A percentile compares a stretch with the other conserved stretches of the same genome.
Evolutionary conservation across 495 filamentous ascomycete genomes (phyloP).

Genomic region (Melanomma pulvis-pyrius): DNA sequence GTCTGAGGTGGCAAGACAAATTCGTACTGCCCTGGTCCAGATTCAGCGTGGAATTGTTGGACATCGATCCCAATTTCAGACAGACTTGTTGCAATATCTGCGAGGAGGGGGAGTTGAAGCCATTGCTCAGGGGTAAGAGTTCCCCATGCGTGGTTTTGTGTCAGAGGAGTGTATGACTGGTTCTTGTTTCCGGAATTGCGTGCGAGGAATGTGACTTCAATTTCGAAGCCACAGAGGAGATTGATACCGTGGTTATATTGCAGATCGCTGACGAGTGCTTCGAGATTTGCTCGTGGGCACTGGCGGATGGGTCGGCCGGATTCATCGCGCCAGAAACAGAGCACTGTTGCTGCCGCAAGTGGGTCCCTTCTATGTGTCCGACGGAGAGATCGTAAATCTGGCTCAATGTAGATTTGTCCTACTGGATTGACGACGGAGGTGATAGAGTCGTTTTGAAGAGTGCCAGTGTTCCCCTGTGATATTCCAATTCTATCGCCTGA

Average conservation of each 20-base stretch:
- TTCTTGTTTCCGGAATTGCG: slow-evolving; percentile 37
- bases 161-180: slow-evolving; percentile 41
- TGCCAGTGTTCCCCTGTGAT: slow-evolving; percentile 44
- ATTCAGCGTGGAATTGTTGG: slow-evolving; percentile 78
- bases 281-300: slow-evolving; percentile 52
- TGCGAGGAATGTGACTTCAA: slow-evolving; percentile 74
- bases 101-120: slow-evolving; percentile 59
- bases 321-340: slow-evolving; percentile 59
- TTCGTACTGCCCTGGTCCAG: slow-evolving; percentile 76
- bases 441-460: slow-evolving; percentile 44
- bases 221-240: slow-evolving; percentile 77
- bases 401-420: slow-evolving; percentile 50
- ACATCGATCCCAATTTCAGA: slow-evolving; percentile 64
- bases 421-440: slow-evolving; percentile 59
- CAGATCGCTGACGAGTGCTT: slow-evolving; percentile 33
- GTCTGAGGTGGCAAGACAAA: slow-evolving; percentile 68
- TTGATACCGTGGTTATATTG: slow-evolving; percentile 48
- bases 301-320: slow-evolving; percentile 58
- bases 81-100: slow-evolving; percentile 64
- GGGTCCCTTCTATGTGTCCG: slow-evolving; percentile 38
- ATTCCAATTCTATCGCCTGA: slow-evolving; percentile 47
- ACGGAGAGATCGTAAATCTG: slow-evolving; percentile 41
- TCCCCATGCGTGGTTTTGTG: slow-evolving; percentile 65
- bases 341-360: slow-evolving; percentile 40
- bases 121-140: slow-evolving; percentile 58